Conservation (phyloP, 441 rosid genomes). For the Daphne laureola region DNA sequence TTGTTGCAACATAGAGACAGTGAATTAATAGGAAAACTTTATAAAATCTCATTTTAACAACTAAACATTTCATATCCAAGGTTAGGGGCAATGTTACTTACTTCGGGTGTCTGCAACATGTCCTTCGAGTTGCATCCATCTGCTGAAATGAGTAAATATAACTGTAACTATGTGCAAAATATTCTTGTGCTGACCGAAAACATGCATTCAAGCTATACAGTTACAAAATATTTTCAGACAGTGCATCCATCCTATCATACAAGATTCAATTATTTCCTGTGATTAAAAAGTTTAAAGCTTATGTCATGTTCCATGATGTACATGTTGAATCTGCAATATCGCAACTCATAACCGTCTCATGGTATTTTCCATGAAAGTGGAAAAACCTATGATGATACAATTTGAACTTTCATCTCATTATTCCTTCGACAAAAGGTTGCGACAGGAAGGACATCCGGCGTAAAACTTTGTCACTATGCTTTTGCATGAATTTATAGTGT, state of each 20-base stretch:
- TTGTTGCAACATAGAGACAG: conserved; percentile 8
- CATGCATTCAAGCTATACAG: background rate
- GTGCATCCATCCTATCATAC: background rate
- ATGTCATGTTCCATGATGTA: too few relatives aligned
- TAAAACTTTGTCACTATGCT: too few relatives aligned
- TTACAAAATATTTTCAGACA: conserved; percentile 1
- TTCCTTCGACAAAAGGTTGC: too few relatives aligned
- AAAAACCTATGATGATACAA: too few relatives aligned
- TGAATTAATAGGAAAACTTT: background rate
- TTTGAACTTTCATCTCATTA: too few relatives aligned
- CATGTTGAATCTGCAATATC: too few relatives aligned
- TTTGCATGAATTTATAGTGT: too few relatives aligned
- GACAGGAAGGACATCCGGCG: too few relatives aligned
- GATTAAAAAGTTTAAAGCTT: too few relatives aligned
- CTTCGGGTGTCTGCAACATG: conserved; percentile 16
- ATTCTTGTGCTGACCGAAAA: too few relatives aligned
- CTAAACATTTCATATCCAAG: background rate
- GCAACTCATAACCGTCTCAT: too few relatives aligned
- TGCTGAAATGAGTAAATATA: conserved; percentile 14
- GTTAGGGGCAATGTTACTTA: conserved; percentile 14
- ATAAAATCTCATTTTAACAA: background rate
- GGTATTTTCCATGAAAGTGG: too few relatives aligned
- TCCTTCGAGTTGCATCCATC: conserved; percentile 20
- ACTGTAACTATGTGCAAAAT: background rate
- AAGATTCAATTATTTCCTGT: background rate